These are phyloP conservation scores for Albifimbria verrucaria DNA, from an alignment of 2,329 filamentous ascomycete species.

Conservation along the genomic window DNA sequence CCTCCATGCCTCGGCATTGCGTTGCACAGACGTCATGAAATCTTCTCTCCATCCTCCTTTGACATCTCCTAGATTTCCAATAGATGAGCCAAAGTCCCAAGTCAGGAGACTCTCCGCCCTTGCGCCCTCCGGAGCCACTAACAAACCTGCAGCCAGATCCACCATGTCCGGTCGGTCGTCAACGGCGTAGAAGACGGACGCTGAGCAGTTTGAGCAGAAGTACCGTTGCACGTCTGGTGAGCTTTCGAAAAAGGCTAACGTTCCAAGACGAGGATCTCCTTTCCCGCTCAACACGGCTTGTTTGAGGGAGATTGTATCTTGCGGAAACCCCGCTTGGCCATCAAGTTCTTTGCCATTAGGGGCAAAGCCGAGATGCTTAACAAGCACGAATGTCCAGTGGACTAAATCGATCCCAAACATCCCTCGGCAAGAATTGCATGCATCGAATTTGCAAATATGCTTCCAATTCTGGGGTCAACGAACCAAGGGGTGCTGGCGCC, in stretches of 20 bases:
- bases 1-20: slow-evolving; percentile 17
- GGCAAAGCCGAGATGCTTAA: slow-evolving; percentile 35
- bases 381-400: slow-evolving; percentile 40
- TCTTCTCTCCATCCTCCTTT: slow-evolving; percentile 14
- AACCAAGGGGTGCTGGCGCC: slow-evolving; percentile 34
- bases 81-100: slow-evolving; percentile 34
- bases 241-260: slow-evolving; percentile 39
- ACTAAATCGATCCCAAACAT: slow-evolving; percentile 38
- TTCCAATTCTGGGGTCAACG: slow-evolving; percentile 40
- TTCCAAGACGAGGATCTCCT: slow-evolving; percentile 36
- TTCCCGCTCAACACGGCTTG: slow-evolving; percentile 22
- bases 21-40: slow-evolving; percentile 8
- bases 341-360: background rate
- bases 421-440: slow-evolving; percentile 45
- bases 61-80: slow-evolving; percentile 8
- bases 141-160: slow-evolving; percentile 41
- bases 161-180: slow-evolving; percentile 35
- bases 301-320: slow-evolving; percentile 23
- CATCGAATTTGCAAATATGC: slow-evolving; percentile 35
- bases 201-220: slow-evolving; percentile 46
- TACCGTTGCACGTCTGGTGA: slow-evolving; percentile 43
- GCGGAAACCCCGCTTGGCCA: slow-evolving; percentile 8
- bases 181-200: slow-evolving; percentile 41
- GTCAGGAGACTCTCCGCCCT: slow-evolving; percentile 40
- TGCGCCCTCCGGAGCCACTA: slow-evolving; percentile 41